Base-by-base conservation (phyloP, 2,329 filamentous ascomycete species). In the Fusarium odoratissimum region DNA sequence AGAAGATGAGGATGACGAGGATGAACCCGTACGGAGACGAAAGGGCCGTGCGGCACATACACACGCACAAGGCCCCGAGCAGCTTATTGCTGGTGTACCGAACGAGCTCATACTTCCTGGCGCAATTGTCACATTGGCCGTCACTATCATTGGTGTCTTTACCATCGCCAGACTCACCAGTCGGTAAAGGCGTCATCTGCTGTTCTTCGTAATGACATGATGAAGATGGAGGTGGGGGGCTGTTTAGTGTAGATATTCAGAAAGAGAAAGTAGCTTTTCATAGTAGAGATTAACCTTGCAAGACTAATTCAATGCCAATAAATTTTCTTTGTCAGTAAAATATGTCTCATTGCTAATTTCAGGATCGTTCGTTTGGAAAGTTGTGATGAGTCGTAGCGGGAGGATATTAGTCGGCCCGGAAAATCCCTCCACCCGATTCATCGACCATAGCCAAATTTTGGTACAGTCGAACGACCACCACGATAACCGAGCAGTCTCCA, bases 61-160 rank as follows among this genome's bases (percentile, higher is more conserved):
- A 61, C 81, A 80, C n/a, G 84, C 89, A 62, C 88, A 79, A 30
- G 84, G 89, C 61, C 88, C 91, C 58, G 91, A 95, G 67, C 94
- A 97, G 82, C 85, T 97, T 65, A 95, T 99, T 79, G 89, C 91
- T 5, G 96, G 96, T 60, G 93, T 99, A 38, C 95, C 96, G 13
- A 99, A 99, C 79, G 96, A 99, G 79, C 86, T 98, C 60, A 86
- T 99, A 23, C 88, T 98, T 45, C 96, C 96, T 0, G 96, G 96
- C 74, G 96, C 96, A 25, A 95, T 99, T 80, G 95, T 96, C 64
- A 95, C 95, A n/a, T 84, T 99, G 79, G 96, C 95, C 14, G 94
- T 97, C 46, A 95, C 97, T 41, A 97, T 99, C 82, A 88, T 97
- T 44, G 94, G 93, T 73, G 95, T 98, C 16, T 99, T 99, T 84